Base-by-base conservation (phyloP, 495 filamentous ascomycete genomes). In the Trichocladium uniseriatum region DNA sequence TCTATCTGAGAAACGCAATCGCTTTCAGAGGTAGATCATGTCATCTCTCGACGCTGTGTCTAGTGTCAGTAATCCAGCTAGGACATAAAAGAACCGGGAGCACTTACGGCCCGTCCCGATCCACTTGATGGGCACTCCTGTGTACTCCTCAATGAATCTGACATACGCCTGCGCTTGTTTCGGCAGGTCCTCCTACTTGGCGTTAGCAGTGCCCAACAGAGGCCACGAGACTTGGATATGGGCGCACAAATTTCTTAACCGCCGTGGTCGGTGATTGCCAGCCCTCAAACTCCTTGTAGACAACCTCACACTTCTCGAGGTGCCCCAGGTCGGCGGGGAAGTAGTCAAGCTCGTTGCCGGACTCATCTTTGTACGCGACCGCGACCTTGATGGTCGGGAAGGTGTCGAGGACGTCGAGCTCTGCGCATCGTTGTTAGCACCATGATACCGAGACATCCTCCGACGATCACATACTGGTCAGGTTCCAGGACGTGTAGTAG, bases 361-460 rank as follows among this genome's bases (percentile, higher is more conserved):
- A 66, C 29, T 54, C 73, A 69, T 60, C 76, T 62, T 65, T 71
- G 73, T 95, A 96, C 2, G 75, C 81, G 15, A 82, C 75, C 6
- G 80, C 88, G 36, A 94, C 78, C 71, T 87, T 81, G 69, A 96
- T 81, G 60, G 83, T 80, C 24, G 80, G 72, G 63, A 95, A 88
- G 37, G 79, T 81, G 62, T 95, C 89, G 10, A 96, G 78, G 16
- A 95, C 75, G 63, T 94, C 87, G 48, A 94, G 82, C 46, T 67
- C 52, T 55, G 38, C 16, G 53, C 51, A 2, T 43, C 29, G 7
- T 44, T 43, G n/a, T 42, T 44, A 32, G 35, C 19, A 20, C 34
- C 90, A 29, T 13, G 0, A 9, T 5, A 3, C 13, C n/a, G 13
- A 7, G n/a, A n/a, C 6, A 4, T 0, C 5, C 4, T 16, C 21